A percentile compares a stretch with the other conserved stretches of the same genome.
Evolutionary conservation across 495 filamentous ascomycete genomes (phyloP).

Genomic region (Staphylotrichum tortipilum): DNA sequence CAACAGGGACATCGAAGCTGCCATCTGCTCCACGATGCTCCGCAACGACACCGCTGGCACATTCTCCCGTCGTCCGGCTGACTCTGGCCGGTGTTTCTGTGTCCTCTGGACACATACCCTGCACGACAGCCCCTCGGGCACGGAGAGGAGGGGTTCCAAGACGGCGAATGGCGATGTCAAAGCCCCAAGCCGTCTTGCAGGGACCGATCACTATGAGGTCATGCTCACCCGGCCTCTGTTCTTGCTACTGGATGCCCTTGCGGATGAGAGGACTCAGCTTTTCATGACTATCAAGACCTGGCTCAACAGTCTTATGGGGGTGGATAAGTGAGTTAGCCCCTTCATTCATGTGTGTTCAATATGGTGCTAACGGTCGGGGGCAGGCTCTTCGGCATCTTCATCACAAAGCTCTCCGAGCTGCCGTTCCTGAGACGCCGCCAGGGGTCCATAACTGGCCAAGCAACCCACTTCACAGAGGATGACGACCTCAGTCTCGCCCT

Average conservation of each 20-base stretch:
- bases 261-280: constrained; percentile 62
- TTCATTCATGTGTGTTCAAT: neutral
- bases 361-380: neutral
- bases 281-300: constrained; percentile 71
- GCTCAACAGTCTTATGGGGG: constrained; percentile 65
- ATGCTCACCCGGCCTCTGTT: constrained; percentile 79
- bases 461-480: constrained; percentile 27
- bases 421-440: constrained; percentile 41
- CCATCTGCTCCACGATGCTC: constrained; percentile 67
- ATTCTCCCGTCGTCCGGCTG: constrained; percentile 43
- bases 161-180: constrained; percentile 44
- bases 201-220: constrained; percentile 49
- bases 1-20: constrained; percentile 62
- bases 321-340: constrained; percentile 45
- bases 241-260: constrained; percentile 69
- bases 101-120: constrained; percentile 75
- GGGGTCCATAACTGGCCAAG: neutral
- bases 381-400: constrained; percentile 50
- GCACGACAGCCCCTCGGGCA: constrained; percentile 44
- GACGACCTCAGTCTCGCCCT: constrained; percentile 68
- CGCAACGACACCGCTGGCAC: constrained; percentile 42
- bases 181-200: constrained; percentile 36
- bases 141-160: constrained; percentile 41
- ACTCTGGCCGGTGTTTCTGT: constrained; percentile 56
- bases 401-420: constrained; percentile 45